Evolutionary conservation across 108 stramenopile genomes (phyloP).

Genomic region (Fistulifera pelliculosa): DNA sequence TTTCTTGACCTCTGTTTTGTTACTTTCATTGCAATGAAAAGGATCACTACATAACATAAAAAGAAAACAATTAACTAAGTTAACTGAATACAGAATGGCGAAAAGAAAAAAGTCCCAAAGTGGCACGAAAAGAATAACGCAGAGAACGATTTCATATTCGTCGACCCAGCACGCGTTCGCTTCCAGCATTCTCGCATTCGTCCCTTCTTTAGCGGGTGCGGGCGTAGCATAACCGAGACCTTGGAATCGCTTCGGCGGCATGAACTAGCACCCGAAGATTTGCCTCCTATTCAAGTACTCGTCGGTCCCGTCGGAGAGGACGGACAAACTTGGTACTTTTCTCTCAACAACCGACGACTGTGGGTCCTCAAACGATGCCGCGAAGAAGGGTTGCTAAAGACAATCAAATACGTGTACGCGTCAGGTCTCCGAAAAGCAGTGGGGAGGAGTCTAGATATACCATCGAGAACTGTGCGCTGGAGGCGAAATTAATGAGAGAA

Average conservation of each 20-base stretch:
- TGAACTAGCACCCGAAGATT: constrained; percentile 36
- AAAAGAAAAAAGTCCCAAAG: constrained; percentile 7
- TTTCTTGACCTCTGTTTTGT: too few relatives aligned
- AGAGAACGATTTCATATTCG: constrained; percentile 9
- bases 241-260: constrained; percentile 68
- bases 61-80: too few relatives aligned
- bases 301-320: constrained; percentile 43
- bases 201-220: constrained; percentile 84
- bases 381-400: constrained; percentile 47
- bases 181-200: constrained; percentile 88
- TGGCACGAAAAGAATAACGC: not conserved
- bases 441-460: constrained; percentile 55
- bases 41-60: too few relatives aligned
- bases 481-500: constrained; percentile 46
- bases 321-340: constrained; percentile 76
- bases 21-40: too few relatives aligned
- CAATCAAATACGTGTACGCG: constrained; percentile 48
- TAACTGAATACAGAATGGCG: too few relatives aligned
- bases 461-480: constrained; percentile 63
- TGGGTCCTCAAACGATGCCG: constrained; percentile 84
- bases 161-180: constrained; percentile 74
- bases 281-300: constrained; percentile 85
- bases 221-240: constrained; percentile 64
- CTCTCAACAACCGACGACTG: constrained; percentile 85
- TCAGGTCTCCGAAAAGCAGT: constrained; percentile 51